Evolutionary conservation across 1,139 yeast species (phyloP).

Genomic region (Candida labiduridarum): DNA sequence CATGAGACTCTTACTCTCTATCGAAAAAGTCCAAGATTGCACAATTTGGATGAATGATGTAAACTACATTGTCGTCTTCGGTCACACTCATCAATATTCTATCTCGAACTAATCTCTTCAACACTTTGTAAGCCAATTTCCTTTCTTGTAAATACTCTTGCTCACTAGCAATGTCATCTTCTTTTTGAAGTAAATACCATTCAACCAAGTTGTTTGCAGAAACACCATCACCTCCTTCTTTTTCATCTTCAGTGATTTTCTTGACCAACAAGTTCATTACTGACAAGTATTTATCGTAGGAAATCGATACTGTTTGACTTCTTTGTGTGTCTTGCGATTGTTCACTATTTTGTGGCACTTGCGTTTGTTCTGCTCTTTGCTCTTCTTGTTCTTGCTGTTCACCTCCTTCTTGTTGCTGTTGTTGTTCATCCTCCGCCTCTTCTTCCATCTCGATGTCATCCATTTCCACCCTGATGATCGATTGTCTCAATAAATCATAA

Average conservation of each 20-base stretch:
- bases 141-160: constrained; percentile 73
- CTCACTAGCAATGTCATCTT: constrained; percentile 70
- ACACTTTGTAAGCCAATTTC: constrained; percentile 73
- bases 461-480: constrained; percentile 91
- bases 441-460: constrained; percentile 90
- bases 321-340: constrained; percentile 11
- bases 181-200: constrained; percentile 80
- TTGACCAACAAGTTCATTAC: constrained; percentile 83
- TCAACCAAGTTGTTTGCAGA: constrained; percentile 71
- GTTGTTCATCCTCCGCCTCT: constrained; percentile 46
- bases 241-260: constrained; percentile 62
- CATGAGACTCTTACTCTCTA: constrained; percentile 7
- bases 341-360: constrained; percentile 8
- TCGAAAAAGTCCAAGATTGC: constrained; percentile 66
- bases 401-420: constrained; percentile 22
- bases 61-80: constrained; percentile 57
- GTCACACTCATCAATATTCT: constrained; percentile 81
- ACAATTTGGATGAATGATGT: constrained; percentile 90
- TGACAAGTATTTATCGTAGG: constrained; percentile 84
- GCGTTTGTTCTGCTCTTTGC: constrained; percentile 15
- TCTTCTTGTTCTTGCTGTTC: constrained; percentile 17
- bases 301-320: constrained; percentile 46
- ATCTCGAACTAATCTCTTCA: constrained; percentile 83
- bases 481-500: constrained; percentile 83
- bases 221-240: constrained; percentile 62